A percentile compares a stretch with the other conserved stretches of the same genome.
These are phyloP conservation scores for Prunus yedoensis DNA, from an alignment of 331 rosid genomes.

Conservation along the genomic window DNA sequence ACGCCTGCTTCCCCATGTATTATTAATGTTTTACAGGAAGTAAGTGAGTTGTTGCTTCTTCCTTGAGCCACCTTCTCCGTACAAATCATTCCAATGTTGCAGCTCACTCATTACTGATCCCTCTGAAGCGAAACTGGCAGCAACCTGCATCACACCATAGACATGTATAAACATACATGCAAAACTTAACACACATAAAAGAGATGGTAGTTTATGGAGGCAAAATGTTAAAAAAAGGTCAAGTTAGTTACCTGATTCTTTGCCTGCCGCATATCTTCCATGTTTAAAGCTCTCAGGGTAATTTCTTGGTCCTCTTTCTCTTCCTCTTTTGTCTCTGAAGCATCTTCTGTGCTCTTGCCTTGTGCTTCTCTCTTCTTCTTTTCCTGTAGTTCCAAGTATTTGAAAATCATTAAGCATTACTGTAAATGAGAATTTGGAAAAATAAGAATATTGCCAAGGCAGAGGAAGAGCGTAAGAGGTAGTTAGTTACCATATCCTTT, in stretches of 20 bases:
- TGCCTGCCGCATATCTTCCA: constrained; percentile 92
- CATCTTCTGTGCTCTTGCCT: constrained; percentile 45
- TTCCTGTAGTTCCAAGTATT: constrained; percentile 38
- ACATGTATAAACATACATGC: background rate
- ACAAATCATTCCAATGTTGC: constrained; percentile 88
- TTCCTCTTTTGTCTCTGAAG: constrained; percentile 45
- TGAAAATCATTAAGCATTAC: constrained; percentile 3
- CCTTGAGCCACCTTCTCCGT: constrained; percentile 97
- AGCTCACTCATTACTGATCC: constrained; percentile 86
- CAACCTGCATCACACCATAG: constrained; percentile 48
- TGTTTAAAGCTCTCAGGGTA: constrained; percentile 60
- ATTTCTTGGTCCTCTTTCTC: constrained; percentile 57
- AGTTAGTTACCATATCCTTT: constrained; percentile 60
- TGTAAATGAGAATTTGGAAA: background rate
- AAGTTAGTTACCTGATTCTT: constrained; percentile 66
- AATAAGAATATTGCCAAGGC: background rate
- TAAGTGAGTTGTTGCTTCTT: constrained; percentile 92
- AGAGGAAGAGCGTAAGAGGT: constrained; percentile 6
- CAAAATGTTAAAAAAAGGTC: background rate
- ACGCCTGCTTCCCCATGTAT: background rate
- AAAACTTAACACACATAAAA: background rate
- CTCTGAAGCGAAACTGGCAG: constrained; percentile 88
- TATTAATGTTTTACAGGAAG: constrained; percentile 51
- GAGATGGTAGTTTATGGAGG: background rate
- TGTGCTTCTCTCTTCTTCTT: constrained; percentile 61